Conservation (phyloP, 306 rosid species). For the Gleditsia sinensis region DNA sequence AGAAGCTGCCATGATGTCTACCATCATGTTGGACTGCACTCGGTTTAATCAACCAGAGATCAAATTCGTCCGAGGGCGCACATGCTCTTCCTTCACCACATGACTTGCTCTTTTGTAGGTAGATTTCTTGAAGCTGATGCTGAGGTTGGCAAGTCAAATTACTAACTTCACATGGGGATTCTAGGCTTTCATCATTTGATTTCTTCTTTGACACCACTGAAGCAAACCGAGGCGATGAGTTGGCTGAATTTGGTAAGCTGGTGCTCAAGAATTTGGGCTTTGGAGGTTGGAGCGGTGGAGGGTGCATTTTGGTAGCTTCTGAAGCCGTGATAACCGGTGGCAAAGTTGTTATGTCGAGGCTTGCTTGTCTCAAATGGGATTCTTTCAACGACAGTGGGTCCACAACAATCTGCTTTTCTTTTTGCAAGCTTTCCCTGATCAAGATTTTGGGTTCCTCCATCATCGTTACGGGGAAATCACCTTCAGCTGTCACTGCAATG, state of each 20-base stretch:
- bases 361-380: slow-evolving; percentile 30
- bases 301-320: slow-evolving; percentile 35
- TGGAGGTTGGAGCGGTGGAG: slow-evolving; percentile 63
- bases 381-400: slow-evolving; percentile 72
- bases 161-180: slow-evolving; percentile 36
- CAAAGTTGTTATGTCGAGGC: neutral
- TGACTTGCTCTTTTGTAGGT: slow-evolving; percentile 64
- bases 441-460: slow-evolving; percentile 21
- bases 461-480: neutral
- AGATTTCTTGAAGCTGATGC: slow-evolving; percentile 37
- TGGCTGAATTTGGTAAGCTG: slow-evolving; percentile 76
- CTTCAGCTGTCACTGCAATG: slow-evolving; percentile 9
- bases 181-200: slow-evolving; percentile 38
- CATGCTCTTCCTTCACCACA: slow-evolving; percentile 52
- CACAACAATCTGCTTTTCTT: slow-evolving; percentile 73
- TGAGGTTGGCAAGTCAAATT: slow-evolving; percentile 30
- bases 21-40: slow-evolving; percentile 37
- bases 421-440: slow-evolving; percentile 42
- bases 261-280: slow-evolving; percentile 63
- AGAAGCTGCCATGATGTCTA: slow-evolving; percentile 32
- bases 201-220: slow-evolving; percentile 44
- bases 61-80: slow-evolving; percentile 56
- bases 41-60: slow-evolving; percentile 56
- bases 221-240: slow-evolving; percentile 56
- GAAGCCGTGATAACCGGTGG: slow-evolving; percentile 42